A percentile compares a stretch with the other conserved stretches of the same genome.
Evolutionary conservation across 176 grass and related monocot genomes (phyloP).

Genomic region (Dactylis glomerata): DNA sequence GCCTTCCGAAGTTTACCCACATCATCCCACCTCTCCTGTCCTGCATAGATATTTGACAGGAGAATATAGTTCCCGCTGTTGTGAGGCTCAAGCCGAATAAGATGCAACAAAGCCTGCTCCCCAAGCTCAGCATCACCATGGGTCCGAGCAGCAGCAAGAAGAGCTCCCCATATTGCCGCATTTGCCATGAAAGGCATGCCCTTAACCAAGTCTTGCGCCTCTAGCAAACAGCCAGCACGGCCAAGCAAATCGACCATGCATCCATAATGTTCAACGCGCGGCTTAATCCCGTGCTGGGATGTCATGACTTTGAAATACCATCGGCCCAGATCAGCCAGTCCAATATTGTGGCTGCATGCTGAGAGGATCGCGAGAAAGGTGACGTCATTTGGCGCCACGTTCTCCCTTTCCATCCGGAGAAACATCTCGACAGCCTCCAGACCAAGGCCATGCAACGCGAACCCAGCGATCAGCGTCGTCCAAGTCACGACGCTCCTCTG

Average conservation of each 20-base stretch:
- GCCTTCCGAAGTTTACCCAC: slow-evolving; percentile 59
- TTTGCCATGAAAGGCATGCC: slow-evolving; percentile 80
- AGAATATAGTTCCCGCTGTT: slow-evolving; percentile 76
- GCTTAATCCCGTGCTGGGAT: slow-evolving; percentile 53
- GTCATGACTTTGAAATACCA: slow-evolving; percentile 68
- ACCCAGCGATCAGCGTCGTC: slow-evolving; percentile 64
- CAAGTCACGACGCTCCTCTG: slow-evolving; percentile 63
- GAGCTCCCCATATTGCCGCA: slow-evolving; percentile 77
- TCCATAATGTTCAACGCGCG: slow-evolving; percentile 65
- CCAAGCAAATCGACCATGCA: slow-evolving; percentile 80
- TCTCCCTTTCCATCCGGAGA: slow-evolving; percentile 60
- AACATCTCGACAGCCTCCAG: slow-evolving; percentile 64
- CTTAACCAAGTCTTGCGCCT: slow-evolving; percentile 51
- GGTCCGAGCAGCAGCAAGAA: slow-evolving; percentile 74
- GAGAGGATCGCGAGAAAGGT: slow-evolving; percentile 71
- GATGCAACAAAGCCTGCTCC: slow-evolving; percentile 62
- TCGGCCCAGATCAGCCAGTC: slow-evolving; percentile 50
- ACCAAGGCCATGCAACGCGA: slow-evolving; percentile 69
- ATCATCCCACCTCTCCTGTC: slow-evolving; percentile 63
- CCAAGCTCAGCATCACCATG: slow-evolving; percentile 57
- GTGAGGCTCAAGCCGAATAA: slow-evolving; percentile 71
- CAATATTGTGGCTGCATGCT: slow-evolving; percentile 60
- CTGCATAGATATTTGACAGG: slow-evolving; percentile 74
- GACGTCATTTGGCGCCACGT: slow-evolving; percentile 54
- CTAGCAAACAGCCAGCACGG: too few relatives aligned